These are phyloP conservation scores for Colletotrichum shisoi DNA, from an alignment of 2,329 filamentous ascomycete genomes.

Conservation along the genomic window DNA sequence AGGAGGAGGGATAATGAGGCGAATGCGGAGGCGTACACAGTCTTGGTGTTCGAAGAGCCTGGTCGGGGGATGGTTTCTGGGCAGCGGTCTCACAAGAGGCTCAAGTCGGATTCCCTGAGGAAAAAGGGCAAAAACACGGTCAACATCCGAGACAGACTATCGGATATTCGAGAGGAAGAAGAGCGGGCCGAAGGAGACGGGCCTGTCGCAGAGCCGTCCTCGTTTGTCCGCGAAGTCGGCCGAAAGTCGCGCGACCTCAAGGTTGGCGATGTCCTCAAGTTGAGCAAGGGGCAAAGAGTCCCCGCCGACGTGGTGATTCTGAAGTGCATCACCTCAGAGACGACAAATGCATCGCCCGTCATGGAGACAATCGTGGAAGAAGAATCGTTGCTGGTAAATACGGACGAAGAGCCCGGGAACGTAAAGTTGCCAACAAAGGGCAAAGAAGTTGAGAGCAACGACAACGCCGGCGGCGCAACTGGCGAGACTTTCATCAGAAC, in stretches of 20 bases:
- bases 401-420: slow-evolving; percentile 47
- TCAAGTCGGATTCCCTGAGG: slow-evolving; percentile 57
- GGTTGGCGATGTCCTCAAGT: slow-evolving; percentile 93
- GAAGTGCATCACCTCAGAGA: slow-evolving; percentile 76
- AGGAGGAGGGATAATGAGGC: slow-evolving; percentile 89
- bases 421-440: slow-evolving; percentile 46
- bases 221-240: slow-evolving; percentile 69
- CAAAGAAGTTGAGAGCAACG: slow-evolving; percentile 46
- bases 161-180: slow-evolving; percentile 76
- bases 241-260: slow-evolving; percentile 88
- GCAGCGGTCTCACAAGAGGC: slow-evolving; percentile 51
- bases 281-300: slow-evolving; percentile 89
- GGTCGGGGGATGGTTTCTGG: slow-evolving; percentile 47
- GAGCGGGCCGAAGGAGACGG: slow-evolving; percentile 59
- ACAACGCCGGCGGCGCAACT: slow-evolving; percentile 55
- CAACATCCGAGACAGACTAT: slow-evolving; percentile 57
- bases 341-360: slow-evolving; percentile 44
- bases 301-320: slow-evolving; percentile 94
- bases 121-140: slow-evolving; percentile 51
- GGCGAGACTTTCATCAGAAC: slow-evolving; percentile 97
- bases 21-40: slow-evolving; percentile 87
- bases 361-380: slow-evolving; percentile 43
- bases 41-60: slow-evolving; percentile 74
- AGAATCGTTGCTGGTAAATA: slow-evolving; percentile 54
- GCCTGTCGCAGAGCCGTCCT: slow-evolving; percentile 52